Evolutionary conservation across 176 grass and related monocot species (phyloP), one percentile per base, ranked within the genome.

Genomic region (Oryza glumipatula): DNA sequence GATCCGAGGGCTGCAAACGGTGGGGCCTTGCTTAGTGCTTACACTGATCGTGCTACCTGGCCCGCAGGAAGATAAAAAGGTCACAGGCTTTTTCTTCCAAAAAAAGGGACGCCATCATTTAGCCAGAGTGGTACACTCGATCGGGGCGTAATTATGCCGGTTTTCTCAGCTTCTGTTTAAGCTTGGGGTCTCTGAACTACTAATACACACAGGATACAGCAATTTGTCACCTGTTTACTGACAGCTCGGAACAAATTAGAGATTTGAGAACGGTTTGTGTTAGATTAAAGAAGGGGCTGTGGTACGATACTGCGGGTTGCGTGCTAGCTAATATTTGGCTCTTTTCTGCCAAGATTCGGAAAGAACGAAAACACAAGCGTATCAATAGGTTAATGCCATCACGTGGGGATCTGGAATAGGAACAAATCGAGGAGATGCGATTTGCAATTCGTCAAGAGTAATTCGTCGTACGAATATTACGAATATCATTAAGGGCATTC

Each of bases 1-100:
- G 51, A 70, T 35, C 33, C 22, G 14, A 70, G 21, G 65, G 54
- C 14, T 77, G 79, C 51, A 44, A 44, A 52, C 65, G 63, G 82
- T 80, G 72, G 88, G 88, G 82, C 49, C 61, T n/a, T 13, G n/a
- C 38, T 65, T n/a, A n/a, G 5, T 30, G 70, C 68, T 46, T 11
- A 38, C 49, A 38, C 49, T 83, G 67, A 65, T 76, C 30, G 9
- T 83, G 73, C 41, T 65, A 65, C 39, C 19, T 11, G 60, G 44
- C 9, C 23, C 4, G 11, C 61, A 32, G 24, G 26, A 71, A 63
- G 58, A 63, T 11, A 63, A 23, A 83, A 85, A 71, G 77, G 54
- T 26, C 4, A 35, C 67, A 76, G 17, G n/a, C 78, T 80, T 82
- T 89, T 80, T 76, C 58, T 66, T 41, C 52, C 13, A 49, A 49